These are phyloP conservation scores for Tricholoma saponaceum DNA, from an alignment of 768 basidiomycete species.

Conservation along the genomic window DNA sequence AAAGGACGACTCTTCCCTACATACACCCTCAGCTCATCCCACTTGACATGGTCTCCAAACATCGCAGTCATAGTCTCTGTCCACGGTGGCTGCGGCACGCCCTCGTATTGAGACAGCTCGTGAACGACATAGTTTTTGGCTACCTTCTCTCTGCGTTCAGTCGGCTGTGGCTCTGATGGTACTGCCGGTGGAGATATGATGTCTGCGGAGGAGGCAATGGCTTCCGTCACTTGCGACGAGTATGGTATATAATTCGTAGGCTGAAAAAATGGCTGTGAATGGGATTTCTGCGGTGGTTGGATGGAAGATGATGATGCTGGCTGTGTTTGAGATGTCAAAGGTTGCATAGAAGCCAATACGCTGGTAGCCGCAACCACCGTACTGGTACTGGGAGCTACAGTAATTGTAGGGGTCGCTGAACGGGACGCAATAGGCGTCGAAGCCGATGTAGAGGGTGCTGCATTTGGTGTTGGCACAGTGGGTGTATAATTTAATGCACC, in stretches of 20 bases:
- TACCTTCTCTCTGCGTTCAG: slow-evolving; percentile 43
- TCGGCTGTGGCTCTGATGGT: slow-evolving; percentile 21
- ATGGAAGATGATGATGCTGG: background rate
- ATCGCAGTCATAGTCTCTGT: slow-evolving; percentile 73
- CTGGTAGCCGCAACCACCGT: background rate
- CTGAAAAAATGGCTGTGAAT: slow-evolving; percentile 12
- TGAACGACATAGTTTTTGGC: slow-evolving; percentile 72
- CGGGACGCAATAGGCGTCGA: background rate
- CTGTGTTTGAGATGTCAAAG: slow-evolving; percentile 3
- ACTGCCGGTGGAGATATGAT: background rate
- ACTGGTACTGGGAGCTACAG: background rate
- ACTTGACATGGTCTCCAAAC: slow-evolving; percentile 83
- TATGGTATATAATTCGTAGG: slow-evolving; percentile 14
- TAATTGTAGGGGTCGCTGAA: background rate
- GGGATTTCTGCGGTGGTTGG: background rate
- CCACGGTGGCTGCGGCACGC: slow-evolving; percentile 54
- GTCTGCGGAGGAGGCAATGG: background rate
- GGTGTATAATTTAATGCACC: background rate
- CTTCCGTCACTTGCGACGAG: slow-evolving; percentile 9
- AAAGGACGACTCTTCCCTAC: slow-evolving; percentile 61
- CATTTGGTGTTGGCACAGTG: background rate
- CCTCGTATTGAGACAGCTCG: slow-evolving; percentile 47
- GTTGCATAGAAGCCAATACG: background rate
- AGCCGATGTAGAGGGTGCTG: background rate
- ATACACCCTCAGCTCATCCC: slow-evolving; percentile 69